phyloP scores from a whole-genome alignment of 495 filamentous ascomycete genomes.

The Chlorociboria aeruginascens region DNA sequence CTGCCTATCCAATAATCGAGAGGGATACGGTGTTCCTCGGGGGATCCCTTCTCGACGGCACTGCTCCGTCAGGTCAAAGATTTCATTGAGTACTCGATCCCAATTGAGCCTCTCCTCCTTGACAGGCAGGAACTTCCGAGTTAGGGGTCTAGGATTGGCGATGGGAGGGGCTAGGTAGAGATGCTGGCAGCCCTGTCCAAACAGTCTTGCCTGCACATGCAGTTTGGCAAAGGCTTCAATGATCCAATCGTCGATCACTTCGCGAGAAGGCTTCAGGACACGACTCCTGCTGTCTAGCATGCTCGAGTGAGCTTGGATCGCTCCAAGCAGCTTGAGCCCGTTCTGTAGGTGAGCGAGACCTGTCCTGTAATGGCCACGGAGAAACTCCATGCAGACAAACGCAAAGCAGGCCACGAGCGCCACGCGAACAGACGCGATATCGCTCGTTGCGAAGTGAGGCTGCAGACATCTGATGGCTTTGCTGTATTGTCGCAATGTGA shows the following conservation, averaged over 20 bases:
- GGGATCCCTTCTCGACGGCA: slow-evolving; percentile 2
- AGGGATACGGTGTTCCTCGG: neutral
- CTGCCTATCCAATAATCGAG: neutral
- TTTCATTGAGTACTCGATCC: slow-evolving; percentile 22
- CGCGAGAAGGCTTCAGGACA: slow-evolving; percentile 10
- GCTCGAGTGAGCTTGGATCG: neutral
- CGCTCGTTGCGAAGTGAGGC: slow-evolving; percentile 6
- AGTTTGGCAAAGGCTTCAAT: slow-evolving; percentile 26
- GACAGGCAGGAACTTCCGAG: slow-evolving; percentile 16
- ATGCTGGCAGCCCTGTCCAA: neutral
- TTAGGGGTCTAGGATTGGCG: slow-evolving; percentile 9
- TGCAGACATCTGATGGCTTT: slow-evolving; percentile 32
- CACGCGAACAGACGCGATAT: slow-evolving; percentile 12
- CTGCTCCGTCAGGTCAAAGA: slow-evolving; percentile 19
- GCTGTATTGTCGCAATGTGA: slow-evolving; percentile 32
- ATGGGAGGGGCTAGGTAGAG: slow-evolving; percentile 15
- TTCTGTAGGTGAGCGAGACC: slow-evolving; percentile 34
- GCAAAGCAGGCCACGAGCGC: slow-evolving; percentile 43
- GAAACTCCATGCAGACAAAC: slow-evolving; percentile 41
- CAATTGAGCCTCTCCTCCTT: slow-evolving; percentile 11
- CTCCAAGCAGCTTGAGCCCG: slow-evolving; percentile 24
- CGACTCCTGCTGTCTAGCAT: slow-evolving; percentile 3
- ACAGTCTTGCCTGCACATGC: slow-evolving; percentile 21
- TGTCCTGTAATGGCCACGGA: slow-evolving; percentile 31
- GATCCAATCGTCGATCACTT: slow-evolving; percentile 27